These are phyloP conservation scores for Cutaneotrichosporon cutaneum DNA, from an alignment of 1,284 basidiomycete species.

Conservation along the genomic window DNA sequence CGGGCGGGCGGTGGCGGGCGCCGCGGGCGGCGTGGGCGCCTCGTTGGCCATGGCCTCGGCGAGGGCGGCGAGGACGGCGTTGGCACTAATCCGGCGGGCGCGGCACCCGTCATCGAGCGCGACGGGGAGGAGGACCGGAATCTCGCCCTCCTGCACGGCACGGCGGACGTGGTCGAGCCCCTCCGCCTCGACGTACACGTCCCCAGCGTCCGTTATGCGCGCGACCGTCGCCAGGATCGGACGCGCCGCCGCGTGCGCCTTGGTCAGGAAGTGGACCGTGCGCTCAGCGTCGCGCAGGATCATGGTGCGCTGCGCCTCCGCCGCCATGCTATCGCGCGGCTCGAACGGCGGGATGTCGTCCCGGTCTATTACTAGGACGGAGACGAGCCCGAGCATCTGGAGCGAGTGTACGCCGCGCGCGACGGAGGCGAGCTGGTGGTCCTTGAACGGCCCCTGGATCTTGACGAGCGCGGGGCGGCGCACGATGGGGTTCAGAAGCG, in stretches of 20 bases:
- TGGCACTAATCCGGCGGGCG: conserved; percentile 80
- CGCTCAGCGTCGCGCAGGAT: conserved; percentile 81
- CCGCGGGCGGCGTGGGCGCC: not conserved
- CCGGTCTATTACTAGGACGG: conserved; percentile 90
- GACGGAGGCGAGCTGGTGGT: conserved; percentile 90
- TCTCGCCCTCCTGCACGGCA: conserved; percentile 86
- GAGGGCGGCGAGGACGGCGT: conserved; percentile 85
- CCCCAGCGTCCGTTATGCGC: conserved; percentile 57
- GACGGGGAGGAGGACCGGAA: conserved; percentile 92
- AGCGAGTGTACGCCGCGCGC: conserved; percentile 90
- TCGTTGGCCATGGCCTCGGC: conserved; percentile 72
- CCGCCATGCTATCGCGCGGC: conserved; percentile 48
- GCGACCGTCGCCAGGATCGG: conserved; percentile 85
- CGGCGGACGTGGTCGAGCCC: conserved; percentile 81
- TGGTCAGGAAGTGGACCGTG: conserved; percentile 77
- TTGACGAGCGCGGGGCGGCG: conserved; percentile 78
- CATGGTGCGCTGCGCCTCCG: conserved; percentile 59
- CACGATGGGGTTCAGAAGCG: conserved; percentile 76
- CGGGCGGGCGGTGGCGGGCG: not conserved
- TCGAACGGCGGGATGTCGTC: conserved; percentile 71
- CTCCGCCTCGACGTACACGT: conserved; percentile 58
- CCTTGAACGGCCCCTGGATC: conserved; percentile 94
- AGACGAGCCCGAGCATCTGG: conserved; percentile 90
- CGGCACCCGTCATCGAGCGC: conserved; percentile 88
- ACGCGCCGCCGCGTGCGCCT: conserved; percentile 78